Evolutionary conservation across 352 stramenopile species (phyloP).

Genomic region (Phytophthora hibernalis): DNA sequence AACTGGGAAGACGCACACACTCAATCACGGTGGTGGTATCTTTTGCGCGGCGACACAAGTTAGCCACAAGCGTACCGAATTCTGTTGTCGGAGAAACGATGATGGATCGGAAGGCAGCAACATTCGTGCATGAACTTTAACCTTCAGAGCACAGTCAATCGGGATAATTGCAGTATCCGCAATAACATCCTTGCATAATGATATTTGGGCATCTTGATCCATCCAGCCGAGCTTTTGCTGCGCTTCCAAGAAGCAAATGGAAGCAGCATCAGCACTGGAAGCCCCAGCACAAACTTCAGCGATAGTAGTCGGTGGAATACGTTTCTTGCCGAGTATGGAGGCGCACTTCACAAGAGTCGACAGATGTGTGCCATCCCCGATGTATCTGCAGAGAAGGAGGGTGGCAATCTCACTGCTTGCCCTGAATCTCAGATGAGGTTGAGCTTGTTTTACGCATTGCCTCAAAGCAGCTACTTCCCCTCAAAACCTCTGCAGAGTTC

Average conservation of each 20-base stretch:
- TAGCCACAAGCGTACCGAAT: conserved; percentile 28
- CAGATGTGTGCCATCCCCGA: conserved; percentile 19
- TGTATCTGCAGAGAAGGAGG: conserved; percentile 40
- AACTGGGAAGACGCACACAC: conserved; percentile 36
- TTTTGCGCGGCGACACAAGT: conserved; percentile 34
- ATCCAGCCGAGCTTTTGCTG: conserved; percentile 62
- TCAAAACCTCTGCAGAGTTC: conserved; percentile 28
- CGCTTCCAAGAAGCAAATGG: conserved; percentile 51
- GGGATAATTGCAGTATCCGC: conserved; percentile 21
- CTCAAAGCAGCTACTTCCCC: conserved; percentile 31
- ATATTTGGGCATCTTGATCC: conserved; percentile 30
- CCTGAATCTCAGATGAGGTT: conserved; percentile 23
- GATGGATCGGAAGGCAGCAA: conserved; percentile 21
- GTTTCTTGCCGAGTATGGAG: conserved; percentile 27
- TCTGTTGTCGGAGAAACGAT: not conserved
- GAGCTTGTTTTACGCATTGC: conserved; percentile 39
- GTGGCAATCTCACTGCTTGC: conserved; percentile 13
- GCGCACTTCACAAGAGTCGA: conserved; percentile 32
- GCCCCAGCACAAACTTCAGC: conserved; percentile 42
- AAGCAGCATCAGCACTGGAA: not conserved
- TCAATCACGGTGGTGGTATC: conserved; percentile 32
- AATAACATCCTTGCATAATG: conserved; percentile 42
- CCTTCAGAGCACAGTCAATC: conserved; percentile 44
- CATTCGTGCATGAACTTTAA: conserved; percentile 12
- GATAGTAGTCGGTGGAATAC: conserved; percentile 27